A percentile compares a stretch with the other conserved stretches of the same genome.
Evolutionary conservation across 805 yeast genomes (phyloP).

Genomic region (Brettanomyces anomalus): DNA sequence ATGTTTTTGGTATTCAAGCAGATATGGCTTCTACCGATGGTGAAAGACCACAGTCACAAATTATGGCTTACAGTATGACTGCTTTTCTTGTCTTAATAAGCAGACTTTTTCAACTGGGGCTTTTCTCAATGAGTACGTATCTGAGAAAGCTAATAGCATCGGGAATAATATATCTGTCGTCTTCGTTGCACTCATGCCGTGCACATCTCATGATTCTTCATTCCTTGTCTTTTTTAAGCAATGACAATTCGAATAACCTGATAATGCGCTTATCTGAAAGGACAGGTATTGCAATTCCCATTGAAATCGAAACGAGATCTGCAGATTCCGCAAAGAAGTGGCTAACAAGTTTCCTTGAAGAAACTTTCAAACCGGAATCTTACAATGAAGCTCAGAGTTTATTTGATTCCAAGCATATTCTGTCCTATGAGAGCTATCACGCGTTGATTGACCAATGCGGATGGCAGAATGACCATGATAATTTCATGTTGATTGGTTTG

Average conservation of each 20-base stretch:
- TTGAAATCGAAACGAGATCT: not conserved
- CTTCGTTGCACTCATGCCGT: constrained; percentile 39
- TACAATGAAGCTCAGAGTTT: not conserved
- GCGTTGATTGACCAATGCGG: not conserved
- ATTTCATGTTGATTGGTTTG: constrained; percentile 1
- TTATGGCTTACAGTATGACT: constrained; percentile 12
- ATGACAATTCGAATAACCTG: constrained; percentile 29
- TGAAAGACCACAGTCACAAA: too few species aligned
- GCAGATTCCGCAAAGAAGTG: not conserved
- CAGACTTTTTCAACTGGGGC: constrained; percentile 37
- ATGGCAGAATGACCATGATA: not conserved
- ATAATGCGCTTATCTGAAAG: constrained; percentile 22
- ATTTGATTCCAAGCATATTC: not conserved
- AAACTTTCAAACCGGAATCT: not conserved
- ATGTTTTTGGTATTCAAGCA: constrained; percentile 17
- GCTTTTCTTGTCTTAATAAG: constrained; percentile 39
- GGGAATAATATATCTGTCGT: constrained; percentile 62
- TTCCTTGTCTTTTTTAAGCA: constrained; percentile 43
- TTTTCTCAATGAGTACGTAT: constrained; percentile 56
- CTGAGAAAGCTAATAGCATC: constrained; percentile 76
- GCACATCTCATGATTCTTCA: constrained; percentile 49
- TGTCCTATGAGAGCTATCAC: not conserved
- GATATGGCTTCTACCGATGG: constrained; percentile 4
- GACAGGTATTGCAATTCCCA: constrained; percentile 13
- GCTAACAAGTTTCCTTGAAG: not conserved